These are phyloP conservation scores for Hygrophila difformis DNA, from an alignment of 257 asterid genomes.

Conservation along the genomic window DNA sequence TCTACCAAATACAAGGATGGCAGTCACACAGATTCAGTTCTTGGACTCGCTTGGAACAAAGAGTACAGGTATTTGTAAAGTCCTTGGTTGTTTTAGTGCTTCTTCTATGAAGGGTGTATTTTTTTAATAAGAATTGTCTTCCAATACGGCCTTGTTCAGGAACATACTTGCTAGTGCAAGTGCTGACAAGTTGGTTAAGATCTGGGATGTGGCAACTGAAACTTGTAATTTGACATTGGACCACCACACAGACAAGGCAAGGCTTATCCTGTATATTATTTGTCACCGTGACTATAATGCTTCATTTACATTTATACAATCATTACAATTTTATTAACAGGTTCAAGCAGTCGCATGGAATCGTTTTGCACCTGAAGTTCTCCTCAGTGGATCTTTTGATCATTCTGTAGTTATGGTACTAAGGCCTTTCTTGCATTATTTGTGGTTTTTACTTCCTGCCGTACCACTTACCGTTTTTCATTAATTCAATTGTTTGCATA, in stretches of 20 bases:
- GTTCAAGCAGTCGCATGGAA: slow-evolving; percentile 97
- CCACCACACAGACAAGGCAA: slow-evolving; percentile 82
- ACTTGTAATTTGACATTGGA: slow-evolving; percentile 66
- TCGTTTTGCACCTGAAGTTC: slow-evolving; percentile 60
- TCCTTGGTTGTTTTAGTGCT: slow-evolving; percentile 4
- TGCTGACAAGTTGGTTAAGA: slow-evolving; percentile 80
- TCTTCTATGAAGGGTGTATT: slow-evolving; percentile 2
- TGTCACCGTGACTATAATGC: slow-evolving; percentile 5
- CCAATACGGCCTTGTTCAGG: slow-evolving; percentile 30
- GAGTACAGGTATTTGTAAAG: slow-evolving; percentile 50
- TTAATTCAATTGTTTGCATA: neutral
- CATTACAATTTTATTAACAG: slow-evolving; percentile 23
- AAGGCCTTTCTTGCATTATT: too few relatives aligned
- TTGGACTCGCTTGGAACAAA: slow-evolving; percentile 96
- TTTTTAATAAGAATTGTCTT: slow-evolving; percentile 4
- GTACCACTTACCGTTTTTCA: neutral
- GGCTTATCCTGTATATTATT: slow-evolving; percentile 8
- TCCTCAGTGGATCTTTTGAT: slow-evolving; percentile 92
- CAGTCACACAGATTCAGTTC: slow-evolving; percentile 81
- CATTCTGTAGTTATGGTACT: slow-evolving; percentile 61
- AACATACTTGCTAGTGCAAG: slow-evolving; percentile 89
- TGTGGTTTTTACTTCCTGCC: too few relatives aligned
- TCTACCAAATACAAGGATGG: slow-evolving; percentile 65
- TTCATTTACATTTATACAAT: slow-evolving; percentile 2
- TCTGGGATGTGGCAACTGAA: slow-evolving; percentile 82